These are phyloP conservation scores for Mycena epipterygia DNA, from an alignment of 768 basidiomycete genomes.

Conservation along the genomic window DNA sequence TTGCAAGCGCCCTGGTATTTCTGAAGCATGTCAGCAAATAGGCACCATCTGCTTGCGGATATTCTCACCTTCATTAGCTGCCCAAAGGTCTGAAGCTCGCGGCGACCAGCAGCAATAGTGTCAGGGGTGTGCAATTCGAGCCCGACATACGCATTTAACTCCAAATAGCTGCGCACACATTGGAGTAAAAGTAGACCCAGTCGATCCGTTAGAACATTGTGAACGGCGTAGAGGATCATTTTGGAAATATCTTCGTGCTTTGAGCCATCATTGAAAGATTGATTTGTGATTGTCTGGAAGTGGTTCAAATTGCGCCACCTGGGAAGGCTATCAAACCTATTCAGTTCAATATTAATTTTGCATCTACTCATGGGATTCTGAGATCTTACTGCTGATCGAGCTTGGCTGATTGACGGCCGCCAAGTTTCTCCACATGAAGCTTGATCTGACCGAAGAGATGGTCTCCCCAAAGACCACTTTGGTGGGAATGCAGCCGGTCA, in stretches of 20 bases:
- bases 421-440: constrained; percentile 33
- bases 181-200: background rate
- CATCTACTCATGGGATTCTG: no score
- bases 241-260: constrained; percentile 54
- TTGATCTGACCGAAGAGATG: constrained; percentile 48
- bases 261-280: constrained; percentile 50
- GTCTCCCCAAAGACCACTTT: constrained; percentile 21
- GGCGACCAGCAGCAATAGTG: background rate
- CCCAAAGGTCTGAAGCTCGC: background rate
- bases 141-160: background rate
- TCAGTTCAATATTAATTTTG: constrained; percentile 26
- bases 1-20: background rate
- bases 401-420: constrained; percentile 21
- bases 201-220: constrained; percentile 31
- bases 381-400: constrained; percentile 44
- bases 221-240: constrained; percentile 43
- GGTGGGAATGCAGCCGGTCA: constrained; percentile 54
- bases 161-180: background rate
- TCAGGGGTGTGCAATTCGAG: background rate
- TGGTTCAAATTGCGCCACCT: constrained; percentile 51
- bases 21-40: background rate
- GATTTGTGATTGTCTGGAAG: constrained; percentile 40
- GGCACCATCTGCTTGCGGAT: background rate
- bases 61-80: background rate
- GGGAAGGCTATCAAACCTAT: constrained; percentile 46